Evolutionary conservation across 2,329 filamentous ascomycete species (phyloP), one percentile per base, ranked within the genome.

Genomic region (Phoma sp.): DNA sequence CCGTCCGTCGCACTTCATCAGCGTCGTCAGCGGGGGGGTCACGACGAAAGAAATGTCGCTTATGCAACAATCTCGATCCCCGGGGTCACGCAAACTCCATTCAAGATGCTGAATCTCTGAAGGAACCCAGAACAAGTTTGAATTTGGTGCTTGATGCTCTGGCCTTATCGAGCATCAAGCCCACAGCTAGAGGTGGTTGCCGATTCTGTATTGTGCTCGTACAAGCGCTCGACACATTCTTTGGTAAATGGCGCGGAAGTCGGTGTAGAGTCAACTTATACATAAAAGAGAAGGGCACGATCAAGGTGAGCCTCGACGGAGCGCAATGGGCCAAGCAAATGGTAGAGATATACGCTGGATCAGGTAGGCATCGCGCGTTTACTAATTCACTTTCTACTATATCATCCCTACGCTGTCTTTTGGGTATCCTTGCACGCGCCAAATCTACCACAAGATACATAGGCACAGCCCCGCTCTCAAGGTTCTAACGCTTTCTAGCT

Each of bases 31-130:
- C 51, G 2, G 42, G 57, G 30, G 60, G 59, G 50, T 33, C 51
- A n/a, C 62, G 28, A 17, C 38, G 65, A n/a, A 67, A 56, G 42
- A 59, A 48, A 53, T 74, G 69, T 51, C 61, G 53, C 21, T 59
- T 47, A 7, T 74, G 71, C 56, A 61, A 72, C 43, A 67, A 71
- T 39, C 57, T 72, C 23, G 64, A 72, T 42, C 66, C 69, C 1
- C 57, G 66, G 14, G 64, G 57, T 7, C 69, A 72, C 55, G 12
- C 59, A 25, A 68, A 55, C 34, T 61, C 68, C n/a, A 37, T 62
- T 0, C 63, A 65, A 39, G 50, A 59, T 11, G 49, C 56, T 14
- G 68, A 71, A 28, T 47, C 56, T 7, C 40, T 48, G 2, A 65
- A 66, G 32, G 56, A 56, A 14, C 43, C 57, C n/a, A 50, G 38